Base-by-base conservation (phyloP, 305 asterid genomes). In the Nicotiana rustica region DNA sequence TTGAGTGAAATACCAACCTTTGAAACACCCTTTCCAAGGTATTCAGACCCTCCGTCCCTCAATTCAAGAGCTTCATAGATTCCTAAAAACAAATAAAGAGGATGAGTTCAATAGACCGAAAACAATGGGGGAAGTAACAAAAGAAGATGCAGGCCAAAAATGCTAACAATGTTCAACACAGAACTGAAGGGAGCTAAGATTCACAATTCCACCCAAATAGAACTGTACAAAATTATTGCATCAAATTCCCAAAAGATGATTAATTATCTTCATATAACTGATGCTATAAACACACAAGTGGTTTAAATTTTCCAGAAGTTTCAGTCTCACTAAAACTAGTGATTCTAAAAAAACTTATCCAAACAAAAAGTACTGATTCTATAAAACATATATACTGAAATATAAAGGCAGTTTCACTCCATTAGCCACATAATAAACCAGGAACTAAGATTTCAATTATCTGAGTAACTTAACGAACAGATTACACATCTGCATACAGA, bases 11-110 rank as follows among this genome's bases (percentile, higher is more conserved):
- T 6, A 3, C 68, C 64, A 77, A 87, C 97, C 95, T 92, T 92
- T 0, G 92, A 79, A 59, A 92, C 97, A 88, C 97, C 97, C 91
- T 92, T 92, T 84, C 97, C 97, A 0, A 92, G 94, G 89, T 92
- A 92, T 15, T 92, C 97, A 2, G 95, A 91, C 44, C 97, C 97
- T 78, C 95, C 97, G 70, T 92, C 97, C 82, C 97, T 86, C 85
- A 92, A 81, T 83, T 92, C 97, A 14, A 92, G 95, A 47, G 95
- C 97, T 89, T 92, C 97, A 13, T 91, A 91, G 47, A 92, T 79
- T 65, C 97, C 97, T 90, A 66, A 21, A 17, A 25, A 49, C 21
- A 49, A 14, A 18, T 25, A 2, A 25, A 49, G 25, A 73, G 25
- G 25, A 49, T 15, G n/a, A 15, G 25, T 21, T 0, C 25, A 57